Evolutionary conservation across 140 eudicot species (phyloP), one percentile per base, ranked within the genome.

Genomic region (Stevia rebaudiana): DNA sequence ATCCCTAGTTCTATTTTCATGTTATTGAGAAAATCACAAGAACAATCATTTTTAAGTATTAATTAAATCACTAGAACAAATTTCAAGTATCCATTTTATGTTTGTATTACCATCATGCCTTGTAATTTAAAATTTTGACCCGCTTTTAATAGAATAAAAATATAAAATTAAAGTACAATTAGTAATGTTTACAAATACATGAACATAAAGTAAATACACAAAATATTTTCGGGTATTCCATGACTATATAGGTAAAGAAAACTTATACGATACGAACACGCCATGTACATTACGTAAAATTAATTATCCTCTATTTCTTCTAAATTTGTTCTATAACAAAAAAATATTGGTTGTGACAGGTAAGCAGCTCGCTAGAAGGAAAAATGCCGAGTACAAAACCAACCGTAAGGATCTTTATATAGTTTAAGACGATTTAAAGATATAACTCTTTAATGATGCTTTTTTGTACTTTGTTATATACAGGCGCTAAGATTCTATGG

Each of bases 401-500:
- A 72, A 88, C 98, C 42, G 98, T 91, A 91, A 87, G 88, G 59
- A 71, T 63, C 69, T 4, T 4, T 9, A 43, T 33, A 47, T n/a
- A n/a, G n/a, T n/a, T n/a, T n/a, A n/a, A n/a, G n/a, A n/a, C n/a
- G n/a, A n/a, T n/a, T n/a, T n/a, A 24, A 37, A 13, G 30, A 55
- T 37, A 41, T 66, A 58, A 58, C 46, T 57, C 15, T 25, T 42
- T 59, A 10, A 51, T 43, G 51, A 58, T 2, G 55, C n/a, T 10
- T 36, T 42, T 36, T 57, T 62, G 31, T 60, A 19, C 11, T 63
- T 69, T 40, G 68, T 68, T 10, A 18, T 58, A 47, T 9, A 43
- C 89, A 92, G 98, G 98, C 98, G 9, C 16, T 92, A 47, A 77
- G 98, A 75, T 92, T 92, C 70, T 88, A 92, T 58, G 96, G 96